Evolutionary conservation across 768 basidiomycete species (phyloP), one percentile per base, ranked within the genome.

Genomic region (Mycena belliarum): DNA sequence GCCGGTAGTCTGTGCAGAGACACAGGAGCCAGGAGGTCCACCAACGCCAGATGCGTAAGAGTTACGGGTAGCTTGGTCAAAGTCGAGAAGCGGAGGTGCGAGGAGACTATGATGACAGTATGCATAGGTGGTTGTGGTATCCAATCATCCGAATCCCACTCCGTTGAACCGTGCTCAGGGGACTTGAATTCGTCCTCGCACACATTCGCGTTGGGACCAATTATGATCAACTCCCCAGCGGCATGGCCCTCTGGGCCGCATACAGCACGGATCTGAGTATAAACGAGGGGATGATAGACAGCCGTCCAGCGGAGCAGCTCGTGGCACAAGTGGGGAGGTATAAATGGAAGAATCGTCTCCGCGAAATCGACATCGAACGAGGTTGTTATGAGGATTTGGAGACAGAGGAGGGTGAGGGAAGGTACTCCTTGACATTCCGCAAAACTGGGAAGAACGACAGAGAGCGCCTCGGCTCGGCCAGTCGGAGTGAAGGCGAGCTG

Each of bases 151-250:
- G 70, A 64, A 37, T 86, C 86, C 83, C 84, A 86, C 57, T 71
- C 70, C 21, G 47, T 57, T 38, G 56, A 32, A n/a, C 37, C 37
- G 4, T 21, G 29, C 38, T 55, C 55, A 41, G 14, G 23, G 49
- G 49, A 33, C 44, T 60, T 66, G 62, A 86, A 81, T 57, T 77
- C 68, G 47, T 79, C 75, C 37, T 77, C 75, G 18, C 71, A 76
- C 4, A 85, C 65, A 8, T 69, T 61, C 10, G 79, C 79, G 73
- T 66, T 0, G 84, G 85, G 15, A 86, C 86, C 25, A n/a, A 89
- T 77, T 23, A 92, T 67, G 35, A 91, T 67, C 12, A 89, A 71
- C 57, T 91, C 90, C 0, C 87, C 84, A 49, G 82, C 81, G 4
- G 79, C 76, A 64, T 87, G 83, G 1, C 81, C 77, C 6, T 82